Percentiles rank a stretch among this genome's conserved stretches.
Evolutionary conservation across 208 protist genomes (phyloP).

Genomic region (Zelonia costaricensis): DNA sequence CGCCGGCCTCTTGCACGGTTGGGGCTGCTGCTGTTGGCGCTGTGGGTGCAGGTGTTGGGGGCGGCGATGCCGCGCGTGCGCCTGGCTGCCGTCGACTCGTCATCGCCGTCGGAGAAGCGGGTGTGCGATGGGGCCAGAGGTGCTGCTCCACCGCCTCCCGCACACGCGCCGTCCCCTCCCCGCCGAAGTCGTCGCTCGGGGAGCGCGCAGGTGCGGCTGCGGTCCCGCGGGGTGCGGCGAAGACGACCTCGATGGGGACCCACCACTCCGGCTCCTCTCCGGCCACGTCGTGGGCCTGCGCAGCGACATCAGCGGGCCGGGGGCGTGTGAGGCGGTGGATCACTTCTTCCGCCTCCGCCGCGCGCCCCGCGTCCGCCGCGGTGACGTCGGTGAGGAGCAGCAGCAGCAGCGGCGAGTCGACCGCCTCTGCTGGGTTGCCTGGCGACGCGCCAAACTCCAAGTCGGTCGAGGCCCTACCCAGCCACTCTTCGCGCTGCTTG

Average conservation of each 20-base stretch:
- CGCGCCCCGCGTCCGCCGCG: conserved; percentile 1
- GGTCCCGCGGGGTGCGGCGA: conserved; percentile 12
- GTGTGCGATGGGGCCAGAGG: conserved; percentile 41
- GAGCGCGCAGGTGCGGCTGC: neutral
- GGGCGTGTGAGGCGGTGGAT: neutral
- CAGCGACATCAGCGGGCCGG: neutral
- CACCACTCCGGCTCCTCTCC: conserved; percentile 1
- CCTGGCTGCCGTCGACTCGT: neutral
- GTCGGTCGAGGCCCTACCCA: no score
- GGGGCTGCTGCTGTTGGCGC: neutral
- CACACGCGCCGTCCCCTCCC: conserved; percentile 36
- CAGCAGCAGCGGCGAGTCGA: conserved; percentile 21
- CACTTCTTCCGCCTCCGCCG: conserved; percentile 8
- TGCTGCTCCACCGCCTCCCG: conserved; percentile 62
- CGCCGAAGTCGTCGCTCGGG: neutral
- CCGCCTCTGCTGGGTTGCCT: no score
- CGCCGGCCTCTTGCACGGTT: neutral
- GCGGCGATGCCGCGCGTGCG: neutral
- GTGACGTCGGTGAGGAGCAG: conserved; percentile 25
- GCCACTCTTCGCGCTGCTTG: conserved; percentile 2
- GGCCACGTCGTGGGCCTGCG: neutral
- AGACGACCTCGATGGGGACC: conserved; percentile 42
- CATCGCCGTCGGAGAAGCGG: neutral
- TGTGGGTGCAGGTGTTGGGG: neutral
- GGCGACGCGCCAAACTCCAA: no score